phyloP scores from a whole-genome alignment of 2,329 filamentous ascomycete species.

The Cercospora janseana region DNA sequence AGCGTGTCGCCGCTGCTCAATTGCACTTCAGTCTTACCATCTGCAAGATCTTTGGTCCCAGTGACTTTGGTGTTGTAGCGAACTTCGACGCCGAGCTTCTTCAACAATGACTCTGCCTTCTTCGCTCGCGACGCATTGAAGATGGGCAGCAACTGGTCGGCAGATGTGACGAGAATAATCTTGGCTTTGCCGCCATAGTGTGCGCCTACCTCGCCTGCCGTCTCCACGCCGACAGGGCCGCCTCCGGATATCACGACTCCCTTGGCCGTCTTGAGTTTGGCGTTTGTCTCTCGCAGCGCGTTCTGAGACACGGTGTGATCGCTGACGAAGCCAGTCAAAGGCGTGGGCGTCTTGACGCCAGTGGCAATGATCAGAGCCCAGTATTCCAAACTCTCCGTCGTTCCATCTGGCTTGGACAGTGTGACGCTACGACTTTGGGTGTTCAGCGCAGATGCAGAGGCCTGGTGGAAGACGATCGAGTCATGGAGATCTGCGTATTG shows the following conservation, averaged over 20 bases:
- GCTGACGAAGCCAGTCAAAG: conserved; percentile 46
- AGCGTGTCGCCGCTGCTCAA: conserved; percentile 50
- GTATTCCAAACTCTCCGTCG: conserved; percentile 45
- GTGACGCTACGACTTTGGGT: conserved; percentile 45
- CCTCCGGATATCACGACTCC: conserved; percentile 40
- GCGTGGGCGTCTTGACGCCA: conserved; percentile 49
- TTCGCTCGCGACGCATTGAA: conserved; percentile 43
- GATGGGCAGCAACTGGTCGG: conserved; percentile 42
- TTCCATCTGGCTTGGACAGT: conserved; percentile 38
- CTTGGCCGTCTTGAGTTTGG: conserved; percentile 37
- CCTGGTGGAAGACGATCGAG: conserved; percentile 50
- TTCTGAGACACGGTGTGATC: conserved; percentile 35
- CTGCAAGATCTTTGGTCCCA: conserved; percentile 33
- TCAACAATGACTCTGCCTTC: conserved; percentile 48
- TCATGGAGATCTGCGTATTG: conserved; percentile 45
- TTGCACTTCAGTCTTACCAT: conserved; percentile 44
- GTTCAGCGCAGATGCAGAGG: conserved; percentile 50
- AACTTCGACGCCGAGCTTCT: conserved; percentile 46
- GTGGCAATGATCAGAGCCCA: conserved; percentile 58
- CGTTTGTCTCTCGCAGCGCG: conserved; percentile 37
- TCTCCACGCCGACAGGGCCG: conserved; percentile 41
- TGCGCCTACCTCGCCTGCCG: conserved; percentile 40
- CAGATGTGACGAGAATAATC: conserved; percentile 49
- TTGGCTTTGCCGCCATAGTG: conserved; percentile 41
- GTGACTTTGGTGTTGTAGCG: conserved; percentile 33